phyloP scores from a whole-genome alignment of 23 red algal species.

The Gracilaria domingensis region DNA sequence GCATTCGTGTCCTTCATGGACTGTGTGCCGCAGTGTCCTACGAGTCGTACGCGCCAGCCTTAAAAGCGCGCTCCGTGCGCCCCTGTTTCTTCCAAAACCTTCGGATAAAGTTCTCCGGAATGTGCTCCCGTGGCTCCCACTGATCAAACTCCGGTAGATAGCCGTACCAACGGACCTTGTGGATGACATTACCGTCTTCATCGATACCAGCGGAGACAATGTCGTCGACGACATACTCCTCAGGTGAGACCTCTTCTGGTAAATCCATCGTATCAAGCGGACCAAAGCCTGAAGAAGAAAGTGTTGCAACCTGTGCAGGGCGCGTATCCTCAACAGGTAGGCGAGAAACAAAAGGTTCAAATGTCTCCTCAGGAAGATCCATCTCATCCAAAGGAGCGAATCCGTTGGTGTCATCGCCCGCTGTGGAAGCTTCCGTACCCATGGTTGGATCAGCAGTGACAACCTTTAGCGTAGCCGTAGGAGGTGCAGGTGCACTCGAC shows the following conservation, averaged over 20 bases:
- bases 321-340: too few relatives aligned
- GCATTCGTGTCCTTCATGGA: background rate
- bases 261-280: background rate
- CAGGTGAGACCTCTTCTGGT: background rate
- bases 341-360: too few relatives aligned
- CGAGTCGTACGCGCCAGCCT: background rate
- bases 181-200: conserved; percentile 1
- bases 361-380: too few relatives aligned
- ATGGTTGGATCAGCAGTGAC: too few relatives aligned
- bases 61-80: conserved; percentile 23
- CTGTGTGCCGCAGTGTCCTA: background rate
- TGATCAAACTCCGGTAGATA: background rate
- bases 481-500: too few relatives aligned
- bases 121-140: background rate
- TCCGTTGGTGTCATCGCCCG: background rate
- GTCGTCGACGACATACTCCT: background rate
- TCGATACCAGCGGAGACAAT: background rate
- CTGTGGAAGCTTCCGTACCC: too few relatives aligned
- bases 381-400: background rate
- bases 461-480: too few relatives aligned
- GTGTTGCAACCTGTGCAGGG: too few relatives aligned
- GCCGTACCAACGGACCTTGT: conserved; percentile 19
- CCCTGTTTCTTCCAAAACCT: conserved; percentile 9
- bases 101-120: conserved; percentile 6
- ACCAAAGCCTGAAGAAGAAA: too few relatives aligned